Conservation (phyloP, 352 stramenopile genomes). For the Globisporangium paroecandrum region DNA sequence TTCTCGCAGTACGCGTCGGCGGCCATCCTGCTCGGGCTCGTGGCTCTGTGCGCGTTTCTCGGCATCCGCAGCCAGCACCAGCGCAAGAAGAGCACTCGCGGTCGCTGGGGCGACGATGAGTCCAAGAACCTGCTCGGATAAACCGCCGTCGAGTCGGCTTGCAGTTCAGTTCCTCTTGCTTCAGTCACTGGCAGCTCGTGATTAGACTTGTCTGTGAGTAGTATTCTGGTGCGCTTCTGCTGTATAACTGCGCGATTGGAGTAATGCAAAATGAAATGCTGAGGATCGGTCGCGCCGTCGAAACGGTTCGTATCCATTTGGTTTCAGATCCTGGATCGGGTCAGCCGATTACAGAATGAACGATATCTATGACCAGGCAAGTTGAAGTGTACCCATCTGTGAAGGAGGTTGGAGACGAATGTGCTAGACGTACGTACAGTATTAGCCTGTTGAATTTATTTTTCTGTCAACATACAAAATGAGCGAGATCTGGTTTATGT, state of each 20-base stretch:
- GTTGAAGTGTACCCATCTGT: background rate
- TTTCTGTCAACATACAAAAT: background rate
- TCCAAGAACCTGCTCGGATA: conserved; percentile 22
- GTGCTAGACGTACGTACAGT: background rate
- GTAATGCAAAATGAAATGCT: background rate
- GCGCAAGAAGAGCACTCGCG: conserved; percentile 9
- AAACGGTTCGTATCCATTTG: background rate
- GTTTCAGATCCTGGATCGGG: too few species aligned
- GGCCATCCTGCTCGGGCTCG: conserved; percentile 54
- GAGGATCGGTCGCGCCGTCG: background rate
- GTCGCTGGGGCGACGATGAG: conserved; percentile 21
- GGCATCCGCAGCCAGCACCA: conserved; percentile 40
- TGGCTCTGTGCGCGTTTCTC: conserved; percentile 46
- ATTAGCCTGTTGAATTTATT: background rate
- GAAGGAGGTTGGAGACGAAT: background rate
- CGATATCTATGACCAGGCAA: too few species aligned
- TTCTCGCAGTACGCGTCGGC: conserved; percentile 49
- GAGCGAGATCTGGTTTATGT: conserved; percentile 6
- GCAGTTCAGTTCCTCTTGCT: background rate
- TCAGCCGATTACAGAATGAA: too few species aligned
- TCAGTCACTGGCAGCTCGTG: background rate
- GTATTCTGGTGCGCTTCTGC: background rate
- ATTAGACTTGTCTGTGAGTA: background rate
- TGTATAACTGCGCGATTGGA: background rate
- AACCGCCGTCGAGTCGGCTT: background rate